Conservation (phyloP, 2,329 filamentous ascomycete genomes). For the Apiospora kogelbergensis region DNA sequence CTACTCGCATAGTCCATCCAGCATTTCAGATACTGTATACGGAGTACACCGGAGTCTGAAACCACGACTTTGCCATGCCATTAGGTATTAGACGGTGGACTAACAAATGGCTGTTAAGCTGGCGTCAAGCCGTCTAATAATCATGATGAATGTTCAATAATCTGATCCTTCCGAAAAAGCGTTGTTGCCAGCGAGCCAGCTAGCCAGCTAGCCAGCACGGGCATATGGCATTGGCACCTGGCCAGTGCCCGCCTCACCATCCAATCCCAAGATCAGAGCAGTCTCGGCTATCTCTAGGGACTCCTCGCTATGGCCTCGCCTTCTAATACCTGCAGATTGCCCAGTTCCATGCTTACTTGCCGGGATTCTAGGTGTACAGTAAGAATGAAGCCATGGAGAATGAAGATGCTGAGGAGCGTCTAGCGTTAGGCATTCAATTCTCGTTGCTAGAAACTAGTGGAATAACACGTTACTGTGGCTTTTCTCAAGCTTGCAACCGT, state of each 20-base stretch:
- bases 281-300: neutral
- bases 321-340: neutral
- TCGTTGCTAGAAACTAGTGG: neutral
- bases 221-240: neutral
- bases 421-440: no score
- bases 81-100: neutral
- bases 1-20: neutral
- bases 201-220: neutral
- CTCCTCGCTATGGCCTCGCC: neutral
- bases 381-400: neutral
- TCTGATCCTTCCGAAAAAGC: neutral
- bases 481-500: neutral
- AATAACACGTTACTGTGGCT: neutral
- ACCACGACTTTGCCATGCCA: conserved; percentile 2
- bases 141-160: neutral
- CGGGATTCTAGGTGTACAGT: neutral
- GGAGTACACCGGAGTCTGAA: neutral
- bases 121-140: neutral
- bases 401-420: neutral
- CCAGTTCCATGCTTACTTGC: neutral
- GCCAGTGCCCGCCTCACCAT: neutral
- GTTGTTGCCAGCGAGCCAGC: neutral
- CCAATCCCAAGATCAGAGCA: neutral
- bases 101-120: neutral
- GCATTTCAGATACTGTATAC: neutral